These are phyloP conservation scores for Umbelopsis ramanniana DNA, from an alignment of 192 early-diverging fungal species.

Conservation along the genomic window DNA sequence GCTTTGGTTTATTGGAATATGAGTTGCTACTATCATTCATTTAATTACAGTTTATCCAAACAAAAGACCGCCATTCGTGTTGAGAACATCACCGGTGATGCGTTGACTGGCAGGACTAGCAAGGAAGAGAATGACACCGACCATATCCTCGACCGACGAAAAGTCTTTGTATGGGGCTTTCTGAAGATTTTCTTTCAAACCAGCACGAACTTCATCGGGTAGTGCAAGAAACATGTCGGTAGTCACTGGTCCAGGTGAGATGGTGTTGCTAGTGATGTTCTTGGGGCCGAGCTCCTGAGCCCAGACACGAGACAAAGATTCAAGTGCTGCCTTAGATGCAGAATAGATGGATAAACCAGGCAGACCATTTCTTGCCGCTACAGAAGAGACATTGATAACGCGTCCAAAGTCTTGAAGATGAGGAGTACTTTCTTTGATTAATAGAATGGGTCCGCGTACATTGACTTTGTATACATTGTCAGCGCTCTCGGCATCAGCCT, in stretches of 20 bases:
- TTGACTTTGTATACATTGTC: slow-evolving; percentile 40
- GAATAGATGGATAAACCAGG: neutral
- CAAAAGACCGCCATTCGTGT: neutral
- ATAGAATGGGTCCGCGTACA: slow-evolving; percentile 42
- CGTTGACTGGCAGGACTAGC: neutral
- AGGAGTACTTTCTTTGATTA: slow-evolving; percentile 38
- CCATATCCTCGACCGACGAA: neutral
- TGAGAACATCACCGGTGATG: neutral
- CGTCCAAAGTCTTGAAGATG: slow-evolving; percentile 40
- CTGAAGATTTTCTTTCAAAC: neutral
- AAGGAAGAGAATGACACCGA: neutral
- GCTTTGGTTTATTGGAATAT: no score
- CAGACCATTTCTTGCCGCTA: neutral
- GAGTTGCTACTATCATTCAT: no score
- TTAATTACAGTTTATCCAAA: no score
- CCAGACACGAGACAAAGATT: neutral
- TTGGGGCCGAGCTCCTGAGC: neutral
- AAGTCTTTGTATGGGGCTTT: neutral
- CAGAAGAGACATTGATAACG: slow-evolving; percentile 45
- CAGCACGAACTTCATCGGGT: neutral
- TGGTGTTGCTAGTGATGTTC: neutral
- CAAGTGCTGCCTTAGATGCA: neutral
- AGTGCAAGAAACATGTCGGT: neutral
- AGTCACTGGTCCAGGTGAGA: neutral
- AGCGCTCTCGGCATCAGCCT: neutral